Evolutionary conservation across 805 yeast genomes (phyloP), one percentile per base, ranked within the genome.

Genomic region (Zygoascus biomembranicola): DNA sequence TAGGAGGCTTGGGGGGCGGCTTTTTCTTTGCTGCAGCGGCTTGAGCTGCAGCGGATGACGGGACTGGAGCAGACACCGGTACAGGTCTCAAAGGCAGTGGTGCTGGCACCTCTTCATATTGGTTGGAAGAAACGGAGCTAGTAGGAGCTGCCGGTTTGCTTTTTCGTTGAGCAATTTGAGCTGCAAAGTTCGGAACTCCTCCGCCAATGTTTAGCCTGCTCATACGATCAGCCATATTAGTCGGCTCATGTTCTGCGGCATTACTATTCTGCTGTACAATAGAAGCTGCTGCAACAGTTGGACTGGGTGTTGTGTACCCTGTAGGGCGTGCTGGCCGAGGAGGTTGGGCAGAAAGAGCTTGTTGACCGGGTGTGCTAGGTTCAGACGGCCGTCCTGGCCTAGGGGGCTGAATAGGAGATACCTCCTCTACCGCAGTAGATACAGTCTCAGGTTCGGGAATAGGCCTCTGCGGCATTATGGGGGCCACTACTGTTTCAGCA

Each of bases 131-230:
- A n/a, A 4, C 4, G 16, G 18, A n/a, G 4, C 26, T 42, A 18
- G 19, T 20, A 19, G 57, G 49, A 16, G 53, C 43, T 53, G 57
- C 44, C 48, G 51, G 31, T 52, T 49, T 50, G 39, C 45, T 43
- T 32, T 57, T 56, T 6, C 59, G 44, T 2, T 61, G 56, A 20
- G 70, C 67, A 26, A 67, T 66, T 47, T 68, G 66, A 20, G 64
- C 65, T 11, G 71, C 71, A 57, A 64, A 66, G 55, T 64, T 66
- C 5, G 69, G 69, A 18, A 55, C 37, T 14, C 52, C 49, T 32
- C 47, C 52, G 18, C 41, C 41, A 14, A 44, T 4, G 26, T 16
- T 18, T 18, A 42, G 44, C 13, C 26, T 14, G 8, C 16, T 42
- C 44, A 42, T 19, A 5, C 44, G 26, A 14, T 13, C 26, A 14